Base-by-base conservation (phyloP, 805 yeast genomes). In the Diddensiella santjacobensis region DNA sequence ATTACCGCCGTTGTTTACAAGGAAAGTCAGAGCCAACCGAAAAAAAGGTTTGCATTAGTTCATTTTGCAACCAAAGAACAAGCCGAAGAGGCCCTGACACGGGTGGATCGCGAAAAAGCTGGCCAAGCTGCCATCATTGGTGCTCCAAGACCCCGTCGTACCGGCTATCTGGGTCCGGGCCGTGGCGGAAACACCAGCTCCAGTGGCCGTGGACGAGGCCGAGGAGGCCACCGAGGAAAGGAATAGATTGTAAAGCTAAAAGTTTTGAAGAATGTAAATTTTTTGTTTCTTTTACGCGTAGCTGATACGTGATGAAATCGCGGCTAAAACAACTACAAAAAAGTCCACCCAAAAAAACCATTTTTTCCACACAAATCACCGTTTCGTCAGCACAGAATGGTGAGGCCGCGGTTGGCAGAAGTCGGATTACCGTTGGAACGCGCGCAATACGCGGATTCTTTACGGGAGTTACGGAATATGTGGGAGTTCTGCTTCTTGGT, bases 21-120 rank as follows among this genome's bases (percentile, higher is more conserved):
- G 40, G 57, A 56, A 30, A 45, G 52, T 30, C 55, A 57, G 20
- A 57, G 61, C 15, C 31, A 26, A 13, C 31, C 31, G 8, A 69
- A 68, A 30, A 54, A 62, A 51, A 59, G 61, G 55, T 62, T 61
- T 44, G 72, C 71, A 8, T 53, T 63, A 31, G 72, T 71, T 11
- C 60, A 60, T 48, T 71, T 71, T 48, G 58, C 55, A 19, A 58
- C 70, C 13, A 56, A 50, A 20, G 73, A 68, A 36, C 59, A 62
- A 49, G 68, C 67, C 10, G 66, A 59, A 38, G 59, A 57, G 41
- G 74, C 69, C 4, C 55, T 68, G 47, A 63, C 57, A 3, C 58
- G 65, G 2, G 56, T 68, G 13, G 67, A 69, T 45, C 55, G 58
- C 39, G 65, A 56, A 8, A 56, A 56, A 35, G 60, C 69, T 3